A percentile compares a stretch with the other conserved stretches of the same genome.
Conservation (phyloP, 2,329 filamentous ascomycete genomes). For the Chrysoporthe puriensis region DNA sequence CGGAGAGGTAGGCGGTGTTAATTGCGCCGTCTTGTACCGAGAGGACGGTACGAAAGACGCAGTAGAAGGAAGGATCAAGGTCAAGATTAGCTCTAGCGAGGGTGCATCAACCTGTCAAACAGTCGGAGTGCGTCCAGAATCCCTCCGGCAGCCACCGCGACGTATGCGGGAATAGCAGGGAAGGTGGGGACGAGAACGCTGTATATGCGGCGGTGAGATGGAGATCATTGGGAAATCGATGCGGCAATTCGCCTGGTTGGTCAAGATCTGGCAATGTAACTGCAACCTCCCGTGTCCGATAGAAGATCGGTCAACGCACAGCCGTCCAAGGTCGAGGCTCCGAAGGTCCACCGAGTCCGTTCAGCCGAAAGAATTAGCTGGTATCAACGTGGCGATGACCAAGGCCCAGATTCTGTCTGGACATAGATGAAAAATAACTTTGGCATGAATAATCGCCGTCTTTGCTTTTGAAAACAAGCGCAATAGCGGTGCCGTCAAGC, state of each 20-base stretch:
- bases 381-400: background rate
- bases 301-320: background rate
- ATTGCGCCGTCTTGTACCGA: slow-evolving; percentile 6
- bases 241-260: slow-evolving; percentile 17
- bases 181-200: slow-evolving; percentile 16
- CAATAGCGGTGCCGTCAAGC: background rate
- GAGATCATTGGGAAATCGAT: slow-evolving; percentile 14
- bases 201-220: slow-evolving; percentile 13
- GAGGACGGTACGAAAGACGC: slow-evolving; percentile 11
- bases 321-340: background rate
- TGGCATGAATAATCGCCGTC: background rate
- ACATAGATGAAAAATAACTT: background rate
- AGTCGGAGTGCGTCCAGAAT: background rate
- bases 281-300: slow-evolving; percentile 13
- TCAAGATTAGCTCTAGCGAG: background rate
- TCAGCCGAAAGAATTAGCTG: background rate
- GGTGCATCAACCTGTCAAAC: slow-evolving; percentile 4
- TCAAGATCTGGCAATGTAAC: slow-evolving; percentile 15
- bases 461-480: background rate
- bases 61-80: background rate
- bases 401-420: background rate
- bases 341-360: background rate
- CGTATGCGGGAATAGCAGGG: slow-evolving; percentile 6
- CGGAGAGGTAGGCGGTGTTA: slow-evolving; percentile 29
- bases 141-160: slow-evolving; percentile 10